Conservation (phyloP, 345 rosid genomes). For the Eucalyptus microcorys region DNA sequence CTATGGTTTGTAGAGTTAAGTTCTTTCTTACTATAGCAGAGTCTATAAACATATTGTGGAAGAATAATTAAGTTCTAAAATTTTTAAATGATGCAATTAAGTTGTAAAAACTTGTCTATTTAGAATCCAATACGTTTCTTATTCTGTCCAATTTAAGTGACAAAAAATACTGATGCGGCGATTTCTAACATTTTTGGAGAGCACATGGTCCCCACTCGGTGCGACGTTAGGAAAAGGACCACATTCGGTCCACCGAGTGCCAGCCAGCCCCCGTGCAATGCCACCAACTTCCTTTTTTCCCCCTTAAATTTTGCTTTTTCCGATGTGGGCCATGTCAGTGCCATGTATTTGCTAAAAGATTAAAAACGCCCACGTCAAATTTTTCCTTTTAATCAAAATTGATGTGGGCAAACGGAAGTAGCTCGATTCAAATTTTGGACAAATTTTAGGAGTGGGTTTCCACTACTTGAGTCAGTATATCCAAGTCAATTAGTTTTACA, state of each 20-base stretch:
- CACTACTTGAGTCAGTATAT: not conserved
- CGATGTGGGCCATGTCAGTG: not conserved
- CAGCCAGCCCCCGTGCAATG: not conserved
- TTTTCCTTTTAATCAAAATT: not conserved
- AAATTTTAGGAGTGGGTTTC: not conserved
- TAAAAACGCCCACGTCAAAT: not conserved
- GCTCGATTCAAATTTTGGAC: not conserved
- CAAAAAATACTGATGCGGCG: not conserved
- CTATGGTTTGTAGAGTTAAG: not conserved
- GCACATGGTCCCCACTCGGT: not conserved
- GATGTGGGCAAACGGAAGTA: not conserved
- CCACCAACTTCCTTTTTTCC: not conserved
- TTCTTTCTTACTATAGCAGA: not conserved
- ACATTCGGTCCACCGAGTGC: not conserved
- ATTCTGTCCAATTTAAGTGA: not conserved
- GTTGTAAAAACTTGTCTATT: not conserved
- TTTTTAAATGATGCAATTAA: not conserved
- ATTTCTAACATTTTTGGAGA: not conserved
- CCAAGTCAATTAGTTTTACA: not conserved
- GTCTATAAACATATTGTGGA: not conserved
- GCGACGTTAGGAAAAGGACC: not conserved
- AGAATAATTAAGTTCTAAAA: not conserved
- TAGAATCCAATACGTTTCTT: not conserved
- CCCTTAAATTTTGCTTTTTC: not conserved
- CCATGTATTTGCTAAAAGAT: not conserved